Conservation (phyloP, 192 early-diverging fungal genomes). For the Spinellus fusiger region DNA sequence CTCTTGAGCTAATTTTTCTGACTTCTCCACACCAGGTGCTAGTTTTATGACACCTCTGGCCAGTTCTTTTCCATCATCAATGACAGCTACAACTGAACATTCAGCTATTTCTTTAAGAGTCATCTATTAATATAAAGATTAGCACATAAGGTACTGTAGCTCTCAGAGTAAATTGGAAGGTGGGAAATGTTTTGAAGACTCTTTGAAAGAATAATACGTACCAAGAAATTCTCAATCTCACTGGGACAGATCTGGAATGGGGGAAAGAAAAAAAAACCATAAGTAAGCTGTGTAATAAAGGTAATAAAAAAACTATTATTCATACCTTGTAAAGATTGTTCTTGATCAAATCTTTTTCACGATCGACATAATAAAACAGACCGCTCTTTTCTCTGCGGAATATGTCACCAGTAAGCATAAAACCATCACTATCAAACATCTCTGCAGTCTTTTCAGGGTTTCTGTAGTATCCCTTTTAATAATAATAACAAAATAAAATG, state of each 20-base stretch:
- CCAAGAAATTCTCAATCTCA: slow-evolving; percentile 56
- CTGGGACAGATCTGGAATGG: slow-evolving; percentile 38
- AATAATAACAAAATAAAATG: too few relatives aligned
- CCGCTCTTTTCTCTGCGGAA: slow-evolving; percentile 45
- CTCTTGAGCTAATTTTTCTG: slow-evolving; percentile 32
- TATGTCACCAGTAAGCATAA: slow-evolving; percentile 53
- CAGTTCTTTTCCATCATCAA: too few relatives aligned
- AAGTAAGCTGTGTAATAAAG: neutral
- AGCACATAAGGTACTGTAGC: neutral
- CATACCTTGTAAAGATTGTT: slow-evolving; percentile 58
- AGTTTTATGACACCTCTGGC: too few relatives aligned
- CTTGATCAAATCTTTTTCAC: slow-evolving; percentile 56
- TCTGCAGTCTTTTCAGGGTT: slow-evolving; percentile 36
- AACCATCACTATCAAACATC: slow-evolving; percentile 43
- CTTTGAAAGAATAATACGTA: slow-evolving; percentile 13
- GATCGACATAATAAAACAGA: slow-evolving; percentile 62
- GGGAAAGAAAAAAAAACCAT: neutral
- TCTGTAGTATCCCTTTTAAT: slow-evolving; percentile 37
- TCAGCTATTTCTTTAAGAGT: too few relatives aligned
- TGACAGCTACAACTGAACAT: too few relatives aligned
- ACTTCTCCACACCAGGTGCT: too few relatives aligned
- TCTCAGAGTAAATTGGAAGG: too few relatives aligned
- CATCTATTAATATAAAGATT: too few relatives aligned
- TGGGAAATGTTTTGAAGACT: neutral
- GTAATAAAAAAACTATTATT: neutral